Base-by-base conservation (phyloP, 495 filamentous ascomycete species). In the Talaromyces nanjingensis region DNA sequence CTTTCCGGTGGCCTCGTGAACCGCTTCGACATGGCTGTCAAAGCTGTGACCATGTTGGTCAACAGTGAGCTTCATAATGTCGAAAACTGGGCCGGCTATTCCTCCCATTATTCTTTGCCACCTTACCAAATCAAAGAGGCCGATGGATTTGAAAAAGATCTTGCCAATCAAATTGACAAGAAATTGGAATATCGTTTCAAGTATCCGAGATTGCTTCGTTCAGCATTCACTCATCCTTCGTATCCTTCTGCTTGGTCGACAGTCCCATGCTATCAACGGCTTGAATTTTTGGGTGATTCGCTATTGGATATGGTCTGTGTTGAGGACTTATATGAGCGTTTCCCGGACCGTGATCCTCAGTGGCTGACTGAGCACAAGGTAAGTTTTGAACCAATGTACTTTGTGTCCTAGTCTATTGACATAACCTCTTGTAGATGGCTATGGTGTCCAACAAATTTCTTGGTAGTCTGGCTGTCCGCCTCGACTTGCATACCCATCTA, bases 371-470 rank as follows among this genome's bases (percentile, higher is more conserved):
- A 98, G 76, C 96, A 98, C 78, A 98, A 97, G 68, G 83, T 84
- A 69, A 59, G 75, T 66, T 22, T 14, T 27, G n/a, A 16, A 25
- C n/a, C 22, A 4, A 4, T 27, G 9, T 1, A 2, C 29, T 14
- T 7, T 14, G 6, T 6, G 6, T 56, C 22, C 9, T 18, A 27
- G 29, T 12, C 12, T 6, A n/a, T 16, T 45, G 64, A 31, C 72
- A 6, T 37, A 14, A 25, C 3, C 16, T 4, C 24, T 45, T 56
- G 33, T 65, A 86, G 82, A 97, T 96, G 92, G 92, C 96, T 9
- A 96, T 98, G 93, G 93, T 94, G 2, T 96, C 92, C 14, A 98
- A 98, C 77, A 93, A 92, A 64, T 98, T 97, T 69, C 79, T 97
- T 0, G 93, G 90, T 12, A 89, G 89, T 22, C 71, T 98, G 6